Percentiles rank a stretch among this genome's conserved stretches.
These are phyloP conservation scores for Macrophomina phaseolina DNA, from an alignment of 2,329 filamentous ascomycete species.

Conservation along the genomic window DNA sequence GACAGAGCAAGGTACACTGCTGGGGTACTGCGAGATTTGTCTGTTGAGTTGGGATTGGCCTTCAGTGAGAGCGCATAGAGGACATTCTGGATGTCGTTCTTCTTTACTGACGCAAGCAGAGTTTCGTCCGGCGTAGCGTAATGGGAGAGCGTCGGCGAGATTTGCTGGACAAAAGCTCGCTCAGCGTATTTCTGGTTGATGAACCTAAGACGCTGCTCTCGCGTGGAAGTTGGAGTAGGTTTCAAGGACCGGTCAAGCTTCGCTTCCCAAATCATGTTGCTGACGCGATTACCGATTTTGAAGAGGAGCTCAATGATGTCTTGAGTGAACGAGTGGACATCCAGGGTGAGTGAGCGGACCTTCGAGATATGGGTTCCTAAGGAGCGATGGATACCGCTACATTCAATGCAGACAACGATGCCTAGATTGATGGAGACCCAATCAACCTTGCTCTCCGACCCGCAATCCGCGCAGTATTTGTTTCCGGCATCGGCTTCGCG, in stretches of 20 bases:
- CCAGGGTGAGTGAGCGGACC: slow-evolving; percentile 90
- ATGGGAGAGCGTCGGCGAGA: slow-evolving; percentile 75
- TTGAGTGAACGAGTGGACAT: slow-evolving; percentile 93
- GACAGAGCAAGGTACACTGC: slow-evolving; percentile 89
- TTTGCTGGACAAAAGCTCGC: slow-evolving; percentile 77
- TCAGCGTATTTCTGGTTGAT: slow-evolving; percentile 96
- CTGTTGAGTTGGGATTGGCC: slow-evolving; percentile 84
- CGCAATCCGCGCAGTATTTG: slow-evolving; percentile 91
- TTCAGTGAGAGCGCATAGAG: slow-evolving; percentile 86
- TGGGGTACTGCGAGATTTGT: slow-evolving; percentile 87
- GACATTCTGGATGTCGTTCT: slow-evolving; percentile 92
- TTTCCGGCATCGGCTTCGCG: slow-evolving; percentile 93
- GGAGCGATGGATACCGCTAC: slow-evolving; percentile 94
- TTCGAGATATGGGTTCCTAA: slow-evolving; percentile 98
- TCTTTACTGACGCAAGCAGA: slow-evolving; percentile 89
- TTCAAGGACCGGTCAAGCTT: slow-evolving; percentile 76
- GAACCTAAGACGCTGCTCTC: slow-evolving; percentile 91
- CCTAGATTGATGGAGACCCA: slow-evolving; percentile 99
- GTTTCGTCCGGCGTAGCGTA: slow-evolving; percentile 85
- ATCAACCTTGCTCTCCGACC: slow-evolving; percentile 89
- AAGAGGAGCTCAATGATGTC: slow-evolving; percentile 95
- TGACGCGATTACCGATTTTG: slow-evolving; percentile 89
- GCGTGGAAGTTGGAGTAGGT: slow-evolving; percentile 75
- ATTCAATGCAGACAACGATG: slow-evolving; percentile 96
- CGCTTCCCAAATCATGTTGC: slow-evolving; percentile 97